Evolutionary conservation across 2,329 filamentous ascomycete genomes (phyloP), one percentile per base, ranked within the genome.

Genomic region (Ceratocystis alfenasii): DNA sequence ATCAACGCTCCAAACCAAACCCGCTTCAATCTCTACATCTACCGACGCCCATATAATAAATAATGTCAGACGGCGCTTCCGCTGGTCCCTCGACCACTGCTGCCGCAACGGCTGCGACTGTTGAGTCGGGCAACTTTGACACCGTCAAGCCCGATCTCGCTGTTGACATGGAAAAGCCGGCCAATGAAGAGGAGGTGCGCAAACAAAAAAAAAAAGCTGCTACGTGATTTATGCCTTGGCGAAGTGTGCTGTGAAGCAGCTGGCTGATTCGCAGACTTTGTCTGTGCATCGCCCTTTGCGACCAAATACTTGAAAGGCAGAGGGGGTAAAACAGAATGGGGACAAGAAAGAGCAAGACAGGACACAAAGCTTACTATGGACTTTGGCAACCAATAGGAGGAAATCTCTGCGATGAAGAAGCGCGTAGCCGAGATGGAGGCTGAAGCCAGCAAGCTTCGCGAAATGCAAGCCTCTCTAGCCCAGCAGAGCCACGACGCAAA

Each of bases 341-440:
- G 61, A n/a, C 48, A 50, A 22, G 62, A 53, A 22, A 46, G 7
- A 55, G 46, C 46, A 60, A 46, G 3, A 50, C 55, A 50, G 57
- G 28, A 65, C 41, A 59, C 59, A 50, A 67, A 41, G 62, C 65
- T 64, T 59, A 67, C 59, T 15, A 55, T 33, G 59, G 55, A 44
- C 28, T 15, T 10, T 48, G 60, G 50, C 30, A 22, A 59, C 12
- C 36, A 68, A 59, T n/a, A 85, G 82, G 82, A 93, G 81, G 89
- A 94, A 76, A 93, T 94, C 72, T 85, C 85, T 68, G 89, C 87
- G 67, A 94, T 94, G 89, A 94, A 93, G 81, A 83, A 83, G 72
- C 83, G 89, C 71, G 89, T 94, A 69, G 89, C 88, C 69, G 89
- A 94, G 78, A 94, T 94, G 89, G 89, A 94, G 78, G 88, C 90